phyloP scores from a whole-genome alignment of 148 eudicot genomes.

The Vaccinium darrowii region DNA sequence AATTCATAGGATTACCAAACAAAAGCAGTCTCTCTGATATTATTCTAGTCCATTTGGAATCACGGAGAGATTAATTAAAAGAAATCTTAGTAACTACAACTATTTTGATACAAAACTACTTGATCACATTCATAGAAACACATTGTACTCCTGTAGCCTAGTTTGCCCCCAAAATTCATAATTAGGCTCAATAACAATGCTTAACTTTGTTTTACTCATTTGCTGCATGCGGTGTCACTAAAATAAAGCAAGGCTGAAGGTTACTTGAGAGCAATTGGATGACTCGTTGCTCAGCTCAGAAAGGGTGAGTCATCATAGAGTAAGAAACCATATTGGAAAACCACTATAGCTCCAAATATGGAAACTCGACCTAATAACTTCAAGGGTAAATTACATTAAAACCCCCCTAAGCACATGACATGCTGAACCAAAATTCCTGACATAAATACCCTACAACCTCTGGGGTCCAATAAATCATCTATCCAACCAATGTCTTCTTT shows the following conservation, averaged over 20 bases:
- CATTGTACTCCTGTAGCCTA: not conserved
- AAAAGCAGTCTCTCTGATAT: not conserved
- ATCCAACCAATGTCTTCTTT: no score
- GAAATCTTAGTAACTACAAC: not conserved
- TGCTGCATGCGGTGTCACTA: not conserved
- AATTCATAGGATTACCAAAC: constrained; percentile 3
- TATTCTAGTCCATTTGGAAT: not conserved
- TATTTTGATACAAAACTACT: not conserved
- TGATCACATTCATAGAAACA: not conserved
- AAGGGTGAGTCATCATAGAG: not conserved
- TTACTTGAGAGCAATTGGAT: not conserved
- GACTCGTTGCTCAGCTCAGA: not conserved
- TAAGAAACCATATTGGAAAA: not conserved
- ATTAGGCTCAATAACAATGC: not conserved
- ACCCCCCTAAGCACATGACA: no score
- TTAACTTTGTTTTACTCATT: not conserved
- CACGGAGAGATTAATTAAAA: not conserved
- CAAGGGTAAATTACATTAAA: no score
- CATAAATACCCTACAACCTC: no score
- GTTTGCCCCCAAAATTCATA: not conserved
- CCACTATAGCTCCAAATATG: not conserved
- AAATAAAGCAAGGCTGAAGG: not conserved
- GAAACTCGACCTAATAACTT: not conserved
- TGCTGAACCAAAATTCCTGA: no score
- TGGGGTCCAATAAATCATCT: no score